Percentiles rank a stretch among this genome's conserved stretches.
Evolutionary conservation across 2,329 filamentous ascomycete species (phyloP).

Genomic region (Neurospora sp.): DNA sequence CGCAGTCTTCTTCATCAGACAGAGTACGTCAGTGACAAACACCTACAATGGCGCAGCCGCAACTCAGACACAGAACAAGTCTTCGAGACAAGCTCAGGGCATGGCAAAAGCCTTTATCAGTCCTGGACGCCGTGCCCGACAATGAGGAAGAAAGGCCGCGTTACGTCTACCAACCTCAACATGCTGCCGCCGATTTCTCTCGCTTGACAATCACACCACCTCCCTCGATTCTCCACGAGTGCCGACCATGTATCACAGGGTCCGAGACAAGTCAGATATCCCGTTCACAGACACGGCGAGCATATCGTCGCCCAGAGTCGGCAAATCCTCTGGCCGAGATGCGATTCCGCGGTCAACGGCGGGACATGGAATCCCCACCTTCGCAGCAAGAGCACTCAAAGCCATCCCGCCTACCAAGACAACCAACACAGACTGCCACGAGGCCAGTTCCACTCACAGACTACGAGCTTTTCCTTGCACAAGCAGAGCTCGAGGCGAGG

Average conservation of each 20-base stretch:
- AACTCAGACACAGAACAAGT: slow-evolving; percentile 15
- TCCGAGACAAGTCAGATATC: background rate
- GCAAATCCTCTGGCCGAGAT: background rate
- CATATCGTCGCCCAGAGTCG: background rate
- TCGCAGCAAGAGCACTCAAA: background rate
- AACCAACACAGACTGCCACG: background rate
- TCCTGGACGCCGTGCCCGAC: slow-evolving; percentile 13
- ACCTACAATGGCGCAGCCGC: slow-evolving; percentile 5
- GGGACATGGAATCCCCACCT: background rate
- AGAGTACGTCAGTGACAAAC: background rate
- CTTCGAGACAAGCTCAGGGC: slow-evolving; percentile 15
- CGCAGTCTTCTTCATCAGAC: background rate
- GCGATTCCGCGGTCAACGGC: background rate
- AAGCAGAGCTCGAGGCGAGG: slow-evolving; percentile 19
- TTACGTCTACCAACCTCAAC: slow-evolving; percentile 20
- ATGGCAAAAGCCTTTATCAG: slow-evolving; percentile 7
- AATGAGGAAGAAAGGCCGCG: slow-evolving; percentile 12
- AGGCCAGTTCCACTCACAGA: slow-evolving; percentile 9
- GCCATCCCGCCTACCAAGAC: background rate
- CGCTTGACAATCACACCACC: slow-evolving; percentile 14
- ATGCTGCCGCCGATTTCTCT: slow-evolving; percentile 23
- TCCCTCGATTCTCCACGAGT: background rate
- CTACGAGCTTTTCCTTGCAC: slow-evolving; percentile 21
- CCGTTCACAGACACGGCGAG: background rate
- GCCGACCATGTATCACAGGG: background rate